A percentile compares a stretch with the other conserved stretches of the same genome.
Evolutionary conservation across 768 basidiomycete genomes (phyloP).

Genomic region (Rhodotorula kratochvilovae): DNA sequence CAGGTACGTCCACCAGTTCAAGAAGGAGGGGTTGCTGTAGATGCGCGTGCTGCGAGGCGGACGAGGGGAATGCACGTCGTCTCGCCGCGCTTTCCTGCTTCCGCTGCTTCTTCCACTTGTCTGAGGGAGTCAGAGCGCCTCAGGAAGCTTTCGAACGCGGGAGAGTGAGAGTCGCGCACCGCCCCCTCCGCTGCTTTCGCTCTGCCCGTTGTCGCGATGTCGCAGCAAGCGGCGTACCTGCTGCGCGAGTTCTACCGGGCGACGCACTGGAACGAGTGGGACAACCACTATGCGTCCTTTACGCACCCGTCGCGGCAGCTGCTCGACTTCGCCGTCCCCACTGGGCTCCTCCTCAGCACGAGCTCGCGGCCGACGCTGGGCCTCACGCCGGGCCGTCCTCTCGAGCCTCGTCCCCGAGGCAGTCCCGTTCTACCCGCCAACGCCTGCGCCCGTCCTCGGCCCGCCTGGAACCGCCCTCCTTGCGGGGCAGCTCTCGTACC

Average conservation of each 20-base stretch:
- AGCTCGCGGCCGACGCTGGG: conserved; percentile 83
- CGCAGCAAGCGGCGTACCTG: conserved; percentile 64
- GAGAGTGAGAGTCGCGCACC: neutral
- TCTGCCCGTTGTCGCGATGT: neutral
- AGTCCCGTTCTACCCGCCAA: conserved; percentile 8
- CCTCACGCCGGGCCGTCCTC: conserved; percentile 86
- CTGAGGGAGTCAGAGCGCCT: no score
- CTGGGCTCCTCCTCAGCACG: conserved; percentile 69
- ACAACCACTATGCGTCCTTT: conserved; percentile 84
- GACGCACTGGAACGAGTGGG: conserved; percentile 90
- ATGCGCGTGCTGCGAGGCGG: neutral
- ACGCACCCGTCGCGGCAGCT: conserved; percentile 84
- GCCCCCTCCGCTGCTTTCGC: neutral
- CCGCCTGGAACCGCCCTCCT: conserved; percentile 58
- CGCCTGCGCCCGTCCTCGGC: conserved; percentile 28
- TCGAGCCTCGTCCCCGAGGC: conserved; percentile 60
- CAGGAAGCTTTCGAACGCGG: no score
- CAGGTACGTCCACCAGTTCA: conserved; percentile 43
- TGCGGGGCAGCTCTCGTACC: conserved; percentile 87
- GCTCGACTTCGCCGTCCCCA: conserved; percentile 83
- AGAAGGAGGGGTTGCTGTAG: conserved; percentile 34
- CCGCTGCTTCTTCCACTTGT: neutral
- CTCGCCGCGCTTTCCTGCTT: neutral
- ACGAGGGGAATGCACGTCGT: neutral
- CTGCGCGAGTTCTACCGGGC: conserved; percentile 80